phyloP scores from a whole-genome alignment of 2,329 filamentous ascomycete genomes.

The Ophiostoma tasmaniense region DNA sequence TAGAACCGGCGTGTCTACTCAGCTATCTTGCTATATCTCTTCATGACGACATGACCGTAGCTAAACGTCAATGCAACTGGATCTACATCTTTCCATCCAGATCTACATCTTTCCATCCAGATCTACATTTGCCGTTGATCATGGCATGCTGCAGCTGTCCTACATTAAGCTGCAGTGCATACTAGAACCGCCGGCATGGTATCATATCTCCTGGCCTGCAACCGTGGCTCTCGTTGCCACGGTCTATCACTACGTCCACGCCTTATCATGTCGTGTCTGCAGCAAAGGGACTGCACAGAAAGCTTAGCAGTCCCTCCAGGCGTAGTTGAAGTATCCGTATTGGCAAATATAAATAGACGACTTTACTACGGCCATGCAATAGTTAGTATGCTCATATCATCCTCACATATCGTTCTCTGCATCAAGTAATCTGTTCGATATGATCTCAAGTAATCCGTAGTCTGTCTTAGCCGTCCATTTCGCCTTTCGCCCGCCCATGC shows the following conservation, averaged over 20 bases:
- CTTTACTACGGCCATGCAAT: too few relatives aligned
- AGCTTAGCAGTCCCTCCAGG: background rate
- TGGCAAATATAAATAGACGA: too few relatives aligned
- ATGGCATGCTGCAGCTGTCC: background rate
- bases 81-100: background rate
- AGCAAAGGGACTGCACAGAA: background rate
- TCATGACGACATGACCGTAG: background rate
- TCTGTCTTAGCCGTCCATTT: background rate
- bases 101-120: background rate
- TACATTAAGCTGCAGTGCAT: background rate
- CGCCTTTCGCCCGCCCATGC: constrained; percentile 2
- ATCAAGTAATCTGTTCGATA: background rate
- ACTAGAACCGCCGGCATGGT: background rate
- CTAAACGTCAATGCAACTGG: background rate
- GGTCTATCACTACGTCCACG: background rate
- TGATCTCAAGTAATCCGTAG: background rate
- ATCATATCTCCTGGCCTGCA: background rate
- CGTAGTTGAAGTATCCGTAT: too few relatives aligned
- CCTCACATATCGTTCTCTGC: background rate
- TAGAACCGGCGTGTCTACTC: background rate
- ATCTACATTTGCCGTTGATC: background rate
- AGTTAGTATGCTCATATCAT: background rate
- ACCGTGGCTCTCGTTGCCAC: background rate
- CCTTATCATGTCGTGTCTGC: background rate
- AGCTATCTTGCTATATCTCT: too few relatives aligned